A percentile compares a stretch with the other conserved stretches of the same genome.
phyloP scores from a whole-genome alignment of 139 green algal genomes.

The Pseudopediastrum boryanum region DNA sequence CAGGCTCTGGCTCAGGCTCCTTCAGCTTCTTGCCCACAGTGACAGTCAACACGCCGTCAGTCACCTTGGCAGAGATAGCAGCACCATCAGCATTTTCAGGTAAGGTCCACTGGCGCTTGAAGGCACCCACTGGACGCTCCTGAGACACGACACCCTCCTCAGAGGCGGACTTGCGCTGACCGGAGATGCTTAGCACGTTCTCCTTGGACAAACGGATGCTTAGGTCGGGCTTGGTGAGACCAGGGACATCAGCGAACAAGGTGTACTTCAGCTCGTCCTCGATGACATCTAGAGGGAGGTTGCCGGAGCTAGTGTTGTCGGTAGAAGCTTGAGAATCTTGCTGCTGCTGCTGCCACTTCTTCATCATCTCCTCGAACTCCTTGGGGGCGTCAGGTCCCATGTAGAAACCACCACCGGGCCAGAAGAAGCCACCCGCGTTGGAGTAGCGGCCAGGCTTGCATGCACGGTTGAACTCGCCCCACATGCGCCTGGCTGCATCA shows the following conservation, averaged over 20 bases:
- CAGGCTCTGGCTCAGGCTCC: not conserved
- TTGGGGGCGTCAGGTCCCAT: too few relatives aligned
- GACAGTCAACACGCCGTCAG: slow-evolving; percentile 17
- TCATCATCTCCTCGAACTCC: too few relatives aligned
- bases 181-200: slow-evolving; percentile 10
- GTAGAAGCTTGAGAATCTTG: not conserved
- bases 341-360: slow-evolving; percentile 12
- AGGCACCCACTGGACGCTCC: not conserved
- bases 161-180: not conserved
- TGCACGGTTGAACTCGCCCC: too few relatives aligned
- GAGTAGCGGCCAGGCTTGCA: too few relatives aligned
- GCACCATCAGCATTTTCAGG: slow-evolving; percentile 1
- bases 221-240: slow-evolving; percentile 33
- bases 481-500: too few relatives aligned
- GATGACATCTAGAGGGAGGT: slow-evolving; percentile 16
- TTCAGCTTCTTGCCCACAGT: slow-evolving; percentile 1
- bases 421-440: too few relatives aligned
- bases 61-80: slow-evolving; percentile 7
- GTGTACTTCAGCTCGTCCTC: slow-evolving; percentile 7
- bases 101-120: not conserved
- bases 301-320: not conserved
- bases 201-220: slow-evolving; percentile 29
- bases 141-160: not conserved
- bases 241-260: slow-evolving; percentile 36
- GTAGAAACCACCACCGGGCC: too few relatives aligned